Conservation (phyloP, 73 alveolate genomes). For the Stentor coeruleus region DNA sequence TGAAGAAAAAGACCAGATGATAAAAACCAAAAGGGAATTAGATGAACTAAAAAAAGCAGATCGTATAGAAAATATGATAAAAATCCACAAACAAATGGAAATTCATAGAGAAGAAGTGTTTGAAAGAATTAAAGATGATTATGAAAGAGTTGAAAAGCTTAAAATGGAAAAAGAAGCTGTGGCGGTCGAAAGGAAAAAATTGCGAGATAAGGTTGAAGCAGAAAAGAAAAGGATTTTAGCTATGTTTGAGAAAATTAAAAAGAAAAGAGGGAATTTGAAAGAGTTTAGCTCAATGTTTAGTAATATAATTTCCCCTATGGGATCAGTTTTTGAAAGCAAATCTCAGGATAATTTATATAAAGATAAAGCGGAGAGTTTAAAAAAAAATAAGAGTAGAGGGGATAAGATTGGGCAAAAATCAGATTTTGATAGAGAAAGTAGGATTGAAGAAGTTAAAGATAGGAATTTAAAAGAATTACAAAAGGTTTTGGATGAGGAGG, state of each 20-base stretch:
- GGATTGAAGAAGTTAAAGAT: slow-evolving; percentile 30
- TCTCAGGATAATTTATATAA: neutral
- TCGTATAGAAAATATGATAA: neutral
- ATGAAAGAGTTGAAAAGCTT: neutral
- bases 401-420: slow-evolving; percentile 2
- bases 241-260: neutral
- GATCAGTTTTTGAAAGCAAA: neutral
- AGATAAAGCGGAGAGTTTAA: neutral
- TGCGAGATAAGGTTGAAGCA: slow-evolving; percentile 6
- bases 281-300: neutral
- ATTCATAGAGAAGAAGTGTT: slow-evolving; percentile 9
- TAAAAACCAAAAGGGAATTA: neutral
- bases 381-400: neutral
- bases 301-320: neutral
- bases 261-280: slow-evolving; percentile 15
- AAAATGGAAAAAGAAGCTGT: neutral
- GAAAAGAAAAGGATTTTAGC: neutral
- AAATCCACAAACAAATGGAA: neutral
- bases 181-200: slow-evolving; percentile 12
- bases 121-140: slow-evolving; percentile 3
- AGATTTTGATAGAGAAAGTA: too few species aligned
- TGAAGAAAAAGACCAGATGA: neutral
- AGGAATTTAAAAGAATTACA: slow-evolving; percentile 35
- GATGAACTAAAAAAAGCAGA: slow-evolving; percentile 24
- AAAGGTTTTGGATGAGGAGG: slow-evolving; percentile 41